Conservation (phyloP, 2,329 filamentous ascomycete genomes). For the Microsporum audouinii region DNA sequence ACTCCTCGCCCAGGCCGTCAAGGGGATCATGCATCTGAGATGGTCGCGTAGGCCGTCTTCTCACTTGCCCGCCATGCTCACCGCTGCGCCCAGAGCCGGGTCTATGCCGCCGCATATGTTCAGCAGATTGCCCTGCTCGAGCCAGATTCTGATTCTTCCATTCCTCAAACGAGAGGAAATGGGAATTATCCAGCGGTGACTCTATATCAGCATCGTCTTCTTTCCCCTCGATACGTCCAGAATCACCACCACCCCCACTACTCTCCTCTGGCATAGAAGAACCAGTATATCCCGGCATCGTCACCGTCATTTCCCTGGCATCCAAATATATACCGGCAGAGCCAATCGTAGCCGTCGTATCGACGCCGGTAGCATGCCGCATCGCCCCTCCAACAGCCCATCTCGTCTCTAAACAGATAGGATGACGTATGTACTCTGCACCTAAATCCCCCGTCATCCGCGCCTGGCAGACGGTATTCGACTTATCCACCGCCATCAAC, state of each 20-base stretch:
- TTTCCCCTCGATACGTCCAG: background rate
- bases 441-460: constrained; percentile 14
- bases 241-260: background rate
- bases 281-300: background rate
- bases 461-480: constrained; percentile 16
- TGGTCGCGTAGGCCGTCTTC: constrained; percentile 34
- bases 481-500: constrained; percentile 7
- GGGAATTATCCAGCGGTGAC: constrained; percentile 58
- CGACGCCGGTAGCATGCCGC: background rate
- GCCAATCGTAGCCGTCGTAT: background rate
- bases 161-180: constrained; percentile 94
- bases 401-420: constrained; percentile 20
- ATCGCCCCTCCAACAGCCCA: constrained; percentile 1
- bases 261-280: background rate
- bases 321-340: background rate
- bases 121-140: constrained; percentile 68
- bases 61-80: constrained; percentile 32
- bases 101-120: constrained; percentile 47
- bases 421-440: constrained; percentile 18
- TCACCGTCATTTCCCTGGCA: background rate
- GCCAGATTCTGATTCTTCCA: constrained; percentile 93
- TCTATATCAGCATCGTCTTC: constrained; percentile 46
- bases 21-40: constrained; percentile 55
- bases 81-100: constrained; percentile 29
- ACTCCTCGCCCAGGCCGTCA: constrained; percentile 74